Conservation (phyloP, 495 filamentous ascomycete species). For the Astrothelium subdiscretum region DNA sequence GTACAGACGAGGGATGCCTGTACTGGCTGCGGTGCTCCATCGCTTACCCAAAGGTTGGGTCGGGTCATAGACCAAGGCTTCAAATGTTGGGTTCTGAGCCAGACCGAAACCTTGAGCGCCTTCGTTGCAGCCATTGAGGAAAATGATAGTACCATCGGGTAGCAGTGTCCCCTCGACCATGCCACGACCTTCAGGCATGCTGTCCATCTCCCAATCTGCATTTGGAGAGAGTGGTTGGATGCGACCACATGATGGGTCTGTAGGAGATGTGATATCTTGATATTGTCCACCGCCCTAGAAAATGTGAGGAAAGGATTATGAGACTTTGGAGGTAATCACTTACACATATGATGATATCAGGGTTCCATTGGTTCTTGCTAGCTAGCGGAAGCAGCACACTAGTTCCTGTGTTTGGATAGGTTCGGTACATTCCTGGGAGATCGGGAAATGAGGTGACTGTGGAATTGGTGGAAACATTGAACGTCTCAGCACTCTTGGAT, state of each 20-base stretch:
- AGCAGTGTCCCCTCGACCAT: conserved; percentile 52
- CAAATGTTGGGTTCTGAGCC: conserved; percentile 39
- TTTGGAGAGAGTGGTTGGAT: conserved; percentile 41
- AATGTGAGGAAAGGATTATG: not conserved
- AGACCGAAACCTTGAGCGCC: conserved; percentile 52
- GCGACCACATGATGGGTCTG: conserved; percentile 47
- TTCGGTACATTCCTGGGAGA: conserved; percentile 46
- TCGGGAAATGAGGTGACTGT: conserved; percentile 39
- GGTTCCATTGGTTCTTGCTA: conserved; percentile 38
- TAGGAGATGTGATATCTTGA: conserved; percentile 48
- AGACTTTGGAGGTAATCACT: not conserved
- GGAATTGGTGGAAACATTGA: conserved; percentile 34
- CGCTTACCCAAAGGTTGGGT: conserved; percentile 37
- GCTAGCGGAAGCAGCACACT: conserved; percentile 47
- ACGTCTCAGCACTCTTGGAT: conserved; percentile 44
- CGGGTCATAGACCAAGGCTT: conserved; percentile 48
- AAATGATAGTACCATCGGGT: conserved; percentile 49
- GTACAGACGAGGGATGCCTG: conserved; percentile 44
- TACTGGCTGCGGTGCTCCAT: conserved; percentile 38
- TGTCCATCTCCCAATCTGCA: conserved; percentile 49
- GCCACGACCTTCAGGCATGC: conserved; percentile 49
- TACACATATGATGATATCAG: conserved; percentile 46
- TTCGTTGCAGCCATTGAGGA: conserved; percentile 43
- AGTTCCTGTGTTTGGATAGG: conserved; percentile 53
- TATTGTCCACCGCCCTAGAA: conserved; percentile 43